Evolutionary conservation across 208 protist species (phyloP).

Genomic region (Blechomonas ayalai): DNA sequence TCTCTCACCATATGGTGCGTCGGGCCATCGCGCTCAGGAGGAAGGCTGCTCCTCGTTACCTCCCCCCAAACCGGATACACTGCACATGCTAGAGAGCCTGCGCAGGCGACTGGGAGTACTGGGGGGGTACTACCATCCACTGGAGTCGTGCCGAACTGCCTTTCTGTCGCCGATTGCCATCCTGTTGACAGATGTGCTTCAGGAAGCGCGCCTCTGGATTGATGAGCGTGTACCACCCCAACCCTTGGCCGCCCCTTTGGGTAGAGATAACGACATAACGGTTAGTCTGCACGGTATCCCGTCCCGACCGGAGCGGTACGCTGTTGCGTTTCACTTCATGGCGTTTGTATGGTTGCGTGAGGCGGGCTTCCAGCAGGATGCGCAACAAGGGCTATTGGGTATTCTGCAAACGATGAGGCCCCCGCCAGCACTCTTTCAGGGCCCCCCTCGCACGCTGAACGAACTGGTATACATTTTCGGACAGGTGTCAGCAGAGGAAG

Average conservation of each 20-base stretch:
- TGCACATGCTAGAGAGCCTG: constrained; percentile 38
- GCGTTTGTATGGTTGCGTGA: constrained; percentile 68
- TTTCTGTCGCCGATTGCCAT: constrained; percentile 61
- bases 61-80: constrained; percentile 25
- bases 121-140: constrained; percentile 49
- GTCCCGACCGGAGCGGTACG: constrained; percentile 12
- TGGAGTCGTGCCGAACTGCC: constrained; percentile 25
- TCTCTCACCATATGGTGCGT: constrained; percentile 19
- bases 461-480: constrained; percentile 39
- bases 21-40: no score
- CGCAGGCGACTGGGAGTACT: constrained; percentile 42
- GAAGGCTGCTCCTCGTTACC: no score
- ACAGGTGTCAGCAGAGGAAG: constrained; percentile 13
- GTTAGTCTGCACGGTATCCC: constrained; percentile 18
- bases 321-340: constrained; percentile 45
- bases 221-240: constrained; percentile 2
- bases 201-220: constrained; percentile 28
- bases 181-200: constrained; percentile 53
- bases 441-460: constrained; percentile 28
- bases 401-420: constrained; percentile 14
- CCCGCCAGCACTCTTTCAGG: constrained; percentile 15
- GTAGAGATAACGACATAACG: no score
- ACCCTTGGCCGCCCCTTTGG: constrained; percentile 14
- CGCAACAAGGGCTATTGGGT: constrained; percentile 9
- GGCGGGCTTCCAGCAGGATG: constrained; percentile 32